Percentiles rank a stretch among this genome's conserved stretches.
Conservation (phyloP, 148 eudicot species). For the Silene conica region DNA sequence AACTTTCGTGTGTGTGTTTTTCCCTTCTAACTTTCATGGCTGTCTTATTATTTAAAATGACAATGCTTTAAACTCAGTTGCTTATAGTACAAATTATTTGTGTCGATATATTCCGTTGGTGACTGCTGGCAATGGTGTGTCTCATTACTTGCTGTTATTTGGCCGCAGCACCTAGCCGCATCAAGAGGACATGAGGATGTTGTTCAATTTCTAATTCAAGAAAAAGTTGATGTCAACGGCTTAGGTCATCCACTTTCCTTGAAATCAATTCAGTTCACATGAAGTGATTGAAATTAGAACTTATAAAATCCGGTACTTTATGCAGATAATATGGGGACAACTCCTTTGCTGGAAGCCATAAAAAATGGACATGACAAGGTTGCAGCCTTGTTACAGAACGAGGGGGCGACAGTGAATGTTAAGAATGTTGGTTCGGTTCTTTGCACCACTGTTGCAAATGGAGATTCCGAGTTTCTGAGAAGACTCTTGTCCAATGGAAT, state of each 20-base stretch:
- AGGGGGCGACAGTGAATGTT: constrained; percentile 54
- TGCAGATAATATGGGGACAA: constrained; percentile 72
- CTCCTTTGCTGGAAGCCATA: constrained; percentile 79
- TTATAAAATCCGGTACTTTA: neutral
- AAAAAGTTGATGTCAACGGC: constrained; percentile 54
- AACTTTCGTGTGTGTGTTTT: no score
- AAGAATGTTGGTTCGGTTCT: constrained; percentile 64
- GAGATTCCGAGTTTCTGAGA: constrained; percentile 52
- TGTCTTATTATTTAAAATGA: no score
- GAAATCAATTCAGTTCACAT: neutral
- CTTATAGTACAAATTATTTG: no score
- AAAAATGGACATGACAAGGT: constrained; percentile 70
- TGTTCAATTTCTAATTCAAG: constrained; percentile 55
- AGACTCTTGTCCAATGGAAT: constrained; percentile 59
- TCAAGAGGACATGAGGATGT: constrained; percentile 74
- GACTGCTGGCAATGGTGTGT: neutral
- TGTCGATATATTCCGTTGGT: neutral
- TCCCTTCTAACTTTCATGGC: no score
- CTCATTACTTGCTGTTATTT: neutral
- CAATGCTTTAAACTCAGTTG: no score
- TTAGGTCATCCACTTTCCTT: constrained; percentile 41
- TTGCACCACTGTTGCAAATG: constrained; percentile 56
- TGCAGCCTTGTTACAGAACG: constrained; percentile 48
- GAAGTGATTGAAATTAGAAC: neutral
- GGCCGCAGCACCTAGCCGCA: constrained; percentile 83